Conservation (phyloP, 768 basidiomycete genomes). For the Lactifluus echinatus region DNA sequence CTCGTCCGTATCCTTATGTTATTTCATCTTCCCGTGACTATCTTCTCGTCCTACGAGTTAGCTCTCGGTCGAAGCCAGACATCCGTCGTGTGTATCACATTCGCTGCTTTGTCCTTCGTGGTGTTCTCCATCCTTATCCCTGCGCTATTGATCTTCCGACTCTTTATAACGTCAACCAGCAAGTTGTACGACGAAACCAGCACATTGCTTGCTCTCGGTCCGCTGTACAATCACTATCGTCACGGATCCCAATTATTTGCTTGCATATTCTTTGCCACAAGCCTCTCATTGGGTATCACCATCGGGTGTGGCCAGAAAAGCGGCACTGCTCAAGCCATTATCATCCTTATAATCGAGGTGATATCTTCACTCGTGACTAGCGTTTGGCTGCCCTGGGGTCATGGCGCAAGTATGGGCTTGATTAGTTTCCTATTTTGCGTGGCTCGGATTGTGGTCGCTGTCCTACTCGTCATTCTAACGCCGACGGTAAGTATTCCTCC, state of each 20-base stretch:
- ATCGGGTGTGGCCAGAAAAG: conserved; percentile 86
- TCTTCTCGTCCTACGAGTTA: conserved; percentile 87
- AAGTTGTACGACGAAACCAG: conserved; percentile 94
- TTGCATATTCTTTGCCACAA: conserved; percentile 69
- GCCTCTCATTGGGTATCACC: conserved; percentile 72
- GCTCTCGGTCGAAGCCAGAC: conserved; percentile 44
- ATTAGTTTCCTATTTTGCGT: conserved; percentile 92
- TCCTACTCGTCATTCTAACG: conserved; percentile 82
- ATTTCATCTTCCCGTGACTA: conserved; percentile 91
- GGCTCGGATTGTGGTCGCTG: conserved; percentile 80
- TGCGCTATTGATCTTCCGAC: conserved; percentile 61
- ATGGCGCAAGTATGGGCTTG: conserved; percentile 93
- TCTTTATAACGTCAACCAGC: conserved; percentile 71
- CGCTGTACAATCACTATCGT: conserved; percentile 91
- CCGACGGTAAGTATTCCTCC: conserved; percentile 52
- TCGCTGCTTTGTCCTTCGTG: conserved; percentile 76
- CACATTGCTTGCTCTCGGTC: conserved; percentile 82
- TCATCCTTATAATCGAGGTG: conserved; percentile 86
- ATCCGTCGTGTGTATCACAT: conserved; percentile 53
- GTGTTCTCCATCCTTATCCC: conserved; percentile 75
- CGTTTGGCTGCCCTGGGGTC: conserved; percentile 94
- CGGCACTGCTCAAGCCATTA: conserved; percentile 85
- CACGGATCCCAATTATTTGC: conserved; percentile 89
- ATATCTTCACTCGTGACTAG: conserved; percentile 80
- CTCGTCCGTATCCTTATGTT: conserved; percentile 83